These are phyloP conservation scores for Tylopilus felleus DNA, from an alignment of 768 basidiomycete genomes.

Conservation along the genomic window DNA sequence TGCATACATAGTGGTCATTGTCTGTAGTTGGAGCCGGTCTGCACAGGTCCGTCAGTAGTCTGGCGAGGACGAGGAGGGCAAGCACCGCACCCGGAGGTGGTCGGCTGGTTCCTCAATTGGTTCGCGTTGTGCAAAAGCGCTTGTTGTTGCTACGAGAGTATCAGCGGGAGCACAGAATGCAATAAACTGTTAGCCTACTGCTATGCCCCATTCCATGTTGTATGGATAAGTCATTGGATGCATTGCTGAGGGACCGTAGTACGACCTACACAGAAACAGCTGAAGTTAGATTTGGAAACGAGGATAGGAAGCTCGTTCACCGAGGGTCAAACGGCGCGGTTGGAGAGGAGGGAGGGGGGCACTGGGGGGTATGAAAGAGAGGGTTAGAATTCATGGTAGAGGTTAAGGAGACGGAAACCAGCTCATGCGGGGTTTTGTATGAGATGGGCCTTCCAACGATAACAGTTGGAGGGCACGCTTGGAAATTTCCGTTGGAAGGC, in stretches of 20 bases:
- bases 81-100: background rate
- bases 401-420: background rate
- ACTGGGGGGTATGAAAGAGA: background rate
- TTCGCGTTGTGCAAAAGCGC: background rate
- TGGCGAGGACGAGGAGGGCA: background rate
- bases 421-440: background rate
- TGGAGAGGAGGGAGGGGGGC: background rate
- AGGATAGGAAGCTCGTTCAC: background rate
- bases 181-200: background rate
- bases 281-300: background rate
- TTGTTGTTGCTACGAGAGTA: conserved; percentile 1
- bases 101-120: background rate
- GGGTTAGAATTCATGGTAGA: background rate
- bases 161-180: background rate
- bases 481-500: conserved; percentile 1
- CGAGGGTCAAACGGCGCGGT: background rate
- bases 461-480: background rate
- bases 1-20: background rate
- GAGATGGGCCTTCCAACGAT: conserved; percentile 6
- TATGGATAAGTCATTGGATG: background rate
- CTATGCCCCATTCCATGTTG: background rate
- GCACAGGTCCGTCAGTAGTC: background rate
- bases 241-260: background rate
- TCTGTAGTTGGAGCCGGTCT: background rate
- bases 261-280: background rate